Conservation (phyloP, 306 rosid species). For the Arachis stenosperma region DNA sequence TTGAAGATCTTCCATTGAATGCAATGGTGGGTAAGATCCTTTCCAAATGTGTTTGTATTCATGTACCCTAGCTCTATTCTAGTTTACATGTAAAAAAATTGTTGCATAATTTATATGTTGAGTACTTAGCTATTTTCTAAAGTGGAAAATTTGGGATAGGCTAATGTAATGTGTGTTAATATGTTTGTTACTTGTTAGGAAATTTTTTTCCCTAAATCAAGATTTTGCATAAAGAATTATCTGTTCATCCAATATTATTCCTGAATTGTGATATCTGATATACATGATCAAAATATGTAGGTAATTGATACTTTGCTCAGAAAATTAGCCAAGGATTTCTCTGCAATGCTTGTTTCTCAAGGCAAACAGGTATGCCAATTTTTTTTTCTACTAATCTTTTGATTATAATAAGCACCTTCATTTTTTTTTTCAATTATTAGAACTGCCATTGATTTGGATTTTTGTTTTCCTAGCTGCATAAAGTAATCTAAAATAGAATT, state of each 20-base stretch:
- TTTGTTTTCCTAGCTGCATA: not conserved
- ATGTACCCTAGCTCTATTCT: not conserved
- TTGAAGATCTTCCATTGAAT: slow-evolving; percentile 80
- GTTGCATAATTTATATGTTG: not conserved
- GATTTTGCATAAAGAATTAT: not conserved
- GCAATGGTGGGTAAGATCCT: slow-evolving; percentile 96
- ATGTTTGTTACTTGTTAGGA: too few relatives aligned
- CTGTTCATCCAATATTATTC: slow-evolving; percentile 35
- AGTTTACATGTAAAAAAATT: not conserved
- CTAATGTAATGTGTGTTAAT: not conserved
- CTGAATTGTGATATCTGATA: not conserved
- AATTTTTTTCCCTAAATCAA: not conserved
- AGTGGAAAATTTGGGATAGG: not conserved
- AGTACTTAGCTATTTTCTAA: too few relatives aligned
- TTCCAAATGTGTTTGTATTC: slow-evolving; percentile 20
- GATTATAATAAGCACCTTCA: slow-evolving; percentile 10
- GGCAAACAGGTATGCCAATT: slow-evolving; percentile 75
- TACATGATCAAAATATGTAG: slow-evolving; percentile 47
- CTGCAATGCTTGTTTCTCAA: slow-evolving; percentile 86
- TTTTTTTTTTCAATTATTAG: not conserved
- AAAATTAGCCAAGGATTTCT: slow-evolving; percentile 83
- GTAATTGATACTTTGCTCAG: slow-evolving; percentile 77
- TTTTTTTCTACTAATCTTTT: slow-evolving; percentile 21
- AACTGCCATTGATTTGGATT: not conserved
- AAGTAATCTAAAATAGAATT: slow-evolving; percentile 11